Percentiles rank a stretch among this genome's conserved stretches.
phyloP scores from a whole-genome alignment of 257 asterid species.

The Ophiorrhiza pumila region DNA sequence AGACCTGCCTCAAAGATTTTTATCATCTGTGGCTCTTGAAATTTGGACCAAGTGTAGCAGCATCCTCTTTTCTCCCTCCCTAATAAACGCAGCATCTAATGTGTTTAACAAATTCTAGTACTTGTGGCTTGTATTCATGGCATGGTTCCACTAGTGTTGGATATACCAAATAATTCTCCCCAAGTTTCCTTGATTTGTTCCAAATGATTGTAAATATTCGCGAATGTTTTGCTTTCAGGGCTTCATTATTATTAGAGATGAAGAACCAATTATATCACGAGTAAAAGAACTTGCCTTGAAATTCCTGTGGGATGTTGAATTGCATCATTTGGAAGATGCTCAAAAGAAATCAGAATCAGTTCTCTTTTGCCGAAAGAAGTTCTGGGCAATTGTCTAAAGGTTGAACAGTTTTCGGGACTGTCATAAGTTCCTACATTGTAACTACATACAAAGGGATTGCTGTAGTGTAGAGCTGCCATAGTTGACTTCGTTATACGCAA shows the following conservation, averaged over 20 bases:
- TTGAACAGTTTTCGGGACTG: background rate
- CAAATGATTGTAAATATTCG: background rate
- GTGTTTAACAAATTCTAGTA: background rate
- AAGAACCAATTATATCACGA: conserved; percentile 48
- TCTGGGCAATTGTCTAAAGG: conserved; percentile 71
- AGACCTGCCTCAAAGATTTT: background rate
- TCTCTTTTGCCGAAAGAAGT: conserved; percentile 71
- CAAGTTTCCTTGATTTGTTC: background rate
- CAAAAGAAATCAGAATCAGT: conserved; percentile 51
- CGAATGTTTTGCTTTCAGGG: conserved; percentile 48
- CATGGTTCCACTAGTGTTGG: background rate
- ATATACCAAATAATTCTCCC: background rate
- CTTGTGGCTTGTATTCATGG: background rate
- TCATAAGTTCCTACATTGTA: conserved; percentile 3
- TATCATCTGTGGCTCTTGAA: background rate
- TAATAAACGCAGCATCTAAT: background rate
- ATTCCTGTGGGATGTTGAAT: conserved; percentile 75
- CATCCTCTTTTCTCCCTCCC: background rate
- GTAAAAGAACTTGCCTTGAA: conserved; percentile 58
- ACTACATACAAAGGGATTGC: background rate
- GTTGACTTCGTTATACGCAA: background rate
- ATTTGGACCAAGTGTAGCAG: background rate
- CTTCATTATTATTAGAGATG: conserved; percentile 66
- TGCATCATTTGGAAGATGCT: conserved; percentile 64
- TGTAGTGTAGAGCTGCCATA: background rate